Evolutionary conservation across 2,329 filamentous ascomycete species (phyloP), one percentile per base, ranked within the genome.

Genomic region (Ustilaginoidea virens): DNA sequence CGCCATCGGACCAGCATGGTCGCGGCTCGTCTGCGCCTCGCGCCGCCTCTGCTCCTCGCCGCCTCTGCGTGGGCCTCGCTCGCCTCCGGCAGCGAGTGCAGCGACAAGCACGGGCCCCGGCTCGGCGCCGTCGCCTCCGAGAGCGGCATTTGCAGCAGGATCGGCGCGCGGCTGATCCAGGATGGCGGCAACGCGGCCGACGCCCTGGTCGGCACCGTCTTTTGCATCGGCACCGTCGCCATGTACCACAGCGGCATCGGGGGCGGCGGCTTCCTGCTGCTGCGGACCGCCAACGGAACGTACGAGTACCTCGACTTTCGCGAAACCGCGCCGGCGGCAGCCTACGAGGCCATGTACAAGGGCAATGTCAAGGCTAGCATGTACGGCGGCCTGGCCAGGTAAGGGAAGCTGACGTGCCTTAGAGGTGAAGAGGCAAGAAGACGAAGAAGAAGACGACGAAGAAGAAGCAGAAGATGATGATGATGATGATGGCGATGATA

Each of bases 291-390:
- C 5, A 66, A 79, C 36, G 76, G 76, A 5, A 55, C 56, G 7
- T 87, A 82, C 44, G 81, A 92, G 41, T 79, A 73, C 38, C 72
- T 92, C 38, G 83, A 93, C 48, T 92, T 90, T 48, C 66, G 85
- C 11, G 85, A 92, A 51, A 81, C 71, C 0, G 85, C 85, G 0
- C 83, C 85, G 1, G 80, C 75, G 0, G 80, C 80, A 2, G 75
- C 81, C 0, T 79, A 66, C 36, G 61, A 86, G 48, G 68, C 83
- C 39, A 93, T 92, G 85, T 93, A 75, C 53, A 69, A 69, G 30
- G 69, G 77, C 35, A 69, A 85, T 39, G 66, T 62, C 0, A 53
- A 63, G 4, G 65, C 64, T 3, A 80, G 77, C 28, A 55, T 82
- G 4, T 63, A 59, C 22, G 77, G 80, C 2, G 82, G 82, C 5